These are phyloP conservation scores for Sedum album DNA, from an alignment of 164 flowering plant genomes.

Conservation along the genomic window DNA sequence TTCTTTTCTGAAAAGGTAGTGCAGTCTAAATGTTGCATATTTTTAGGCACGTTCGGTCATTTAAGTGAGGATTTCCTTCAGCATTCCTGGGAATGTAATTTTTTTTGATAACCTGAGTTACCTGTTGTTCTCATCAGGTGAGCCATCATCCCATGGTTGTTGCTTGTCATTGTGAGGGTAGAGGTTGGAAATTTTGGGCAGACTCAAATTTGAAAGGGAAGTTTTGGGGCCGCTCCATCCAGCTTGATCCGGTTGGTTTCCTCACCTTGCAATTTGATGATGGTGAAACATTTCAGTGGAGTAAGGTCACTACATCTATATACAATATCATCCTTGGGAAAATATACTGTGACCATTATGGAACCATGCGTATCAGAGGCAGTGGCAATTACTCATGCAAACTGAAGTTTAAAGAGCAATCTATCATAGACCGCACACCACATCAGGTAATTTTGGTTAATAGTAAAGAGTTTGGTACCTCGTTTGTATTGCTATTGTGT, in stretches of 20 bases:
- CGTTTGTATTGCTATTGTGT: background rate
- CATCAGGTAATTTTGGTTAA: conserved; percentile 62
- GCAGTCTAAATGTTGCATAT: conserved; percentile 5
- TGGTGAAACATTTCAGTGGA: conserved; percentile 96
- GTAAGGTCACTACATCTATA: conserved; percentile 98
- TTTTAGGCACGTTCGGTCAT: background rate
- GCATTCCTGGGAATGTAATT: background rate
- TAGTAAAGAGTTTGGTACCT: background rate
- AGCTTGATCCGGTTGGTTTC: conserved; percentile 92
- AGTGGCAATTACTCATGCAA: conserved; percentile 92
- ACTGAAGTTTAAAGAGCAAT: conserved; percentile 98
- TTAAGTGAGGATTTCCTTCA: background rate
- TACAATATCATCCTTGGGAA: conserved; percentile 95
- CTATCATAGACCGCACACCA: conserved; percentile 94
- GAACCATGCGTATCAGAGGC: conserved; percentile 94
- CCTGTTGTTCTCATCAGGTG: conserved; percentile 45
- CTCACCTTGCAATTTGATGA: conserved; percentile 93
- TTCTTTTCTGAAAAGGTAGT: conserved; percentile 93
- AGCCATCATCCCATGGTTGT: conserved; percentile 96
- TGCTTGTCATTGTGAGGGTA: conserved; percentile 98
- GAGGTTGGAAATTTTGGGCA: conserved; percentile 98
- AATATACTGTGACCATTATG: conserved; percentile 96
- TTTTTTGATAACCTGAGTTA: conserved; percentile 3
- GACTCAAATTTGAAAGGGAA: conserved; percentile 96
- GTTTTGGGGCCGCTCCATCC: conserved; percentile 99